phyloP scores from a whole-genome alignment of 2,329 filamentous ascomycete genomes.

The Trichoderma koningiopsis region DNA sequence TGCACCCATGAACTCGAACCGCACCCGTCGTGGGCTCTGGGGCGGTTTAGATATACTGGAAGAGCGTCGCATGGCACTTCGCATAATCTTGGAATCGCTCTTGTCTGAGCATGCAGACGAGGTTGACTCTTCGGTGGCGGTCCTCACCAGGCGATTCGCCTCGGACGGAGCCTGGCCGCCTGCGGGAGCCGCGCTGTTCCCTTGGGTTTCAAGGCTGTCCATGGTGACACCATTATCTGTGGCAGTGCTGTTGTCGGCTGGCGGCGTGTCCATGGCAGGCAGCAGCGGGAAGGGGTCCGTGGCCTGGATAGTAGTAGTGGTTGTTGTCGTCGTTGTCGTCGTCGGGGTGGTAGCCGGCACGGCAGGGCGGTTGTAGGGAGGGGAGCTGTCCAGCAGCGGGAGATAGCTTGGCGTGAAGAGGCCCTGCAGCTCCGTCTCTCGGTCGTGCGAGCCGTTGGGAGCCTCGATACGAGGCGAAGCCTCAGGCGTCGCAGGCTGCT shows the following conservation, averaged over 20 bases:
- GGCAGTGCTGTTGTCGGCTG: constrained; percentile 30
- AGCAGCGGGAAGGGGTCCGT: constrained; percentile 29
- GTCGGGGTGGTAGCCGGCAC: constrained; percentile 9
- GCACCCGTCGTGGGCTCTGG: constrained; percentile 61
- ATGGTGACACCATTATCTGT: constrained; percentile 30
- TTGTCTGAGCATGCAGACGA: constrained; percentile 57
- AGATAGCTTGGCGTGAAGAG: constrained; percentile 66
- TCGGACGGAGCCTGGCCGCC: constrained; percentile 34
- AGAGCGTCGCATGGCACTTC: constrained; percentile 61
- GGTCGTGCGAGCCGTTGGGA: constrained; percentile 51
- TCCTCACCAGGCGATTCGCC: constrained; percentile 40
- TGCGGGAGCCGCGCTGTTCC: constrained; percentile 9
- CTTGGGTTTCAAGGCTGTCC: constrained; percentile 28
- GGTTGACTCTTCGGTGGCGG: constrained; percentile 49
- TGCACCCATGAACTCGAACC: constrained; percentile 62
- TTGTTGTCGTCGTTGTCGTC: constrained; percentile 9
- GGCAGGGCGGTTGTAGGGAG: constrained; percentile 29
- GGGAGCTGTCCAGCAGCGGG: constrained; percentile 57
- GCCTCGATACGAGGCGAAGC: constrained; percentile 30
- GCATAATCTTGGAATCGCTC: constrained; percentile 52
- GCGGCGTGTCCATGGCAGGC: constrained; percentile 31
- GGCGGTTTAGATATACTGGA: constrained; percentile 54
- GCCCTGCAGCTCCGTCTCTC: constrained; percentile 60
- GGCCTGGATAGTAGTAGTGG: constrained; percentile 13
- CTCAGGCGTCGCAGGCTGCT: constrained; percentile 36